Percentiles rank a stretch among this genome's conserved stretches.
Conservation (phyloP, 2,329 filamentous ascomycete genomes). For the Alternaria novae-zelandiae region DNA sequence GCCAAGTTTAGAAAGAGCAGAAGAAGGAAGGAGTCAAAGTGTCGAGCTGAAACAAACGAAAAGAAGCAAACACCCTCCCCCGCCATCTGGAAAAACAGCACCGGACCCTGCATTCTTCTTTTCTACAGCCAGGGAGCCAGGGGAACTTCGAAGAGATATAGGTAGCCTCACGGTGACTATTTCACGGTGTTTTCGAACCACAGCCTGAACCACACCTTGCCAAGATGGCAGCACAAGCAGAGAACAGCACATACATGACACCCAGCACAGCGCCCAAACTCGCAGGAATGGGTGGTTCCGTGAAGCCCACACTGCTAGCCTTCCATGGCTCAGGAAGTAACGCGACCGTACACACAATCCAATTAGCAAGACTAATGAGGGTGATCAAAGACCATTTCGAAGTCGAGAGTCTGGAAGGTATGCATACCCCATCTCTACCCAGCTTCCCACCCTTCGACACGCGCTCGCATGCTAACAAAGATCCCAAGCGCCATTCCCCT, state of each 20-base stretch:
- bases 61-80: background rate
- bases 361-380: slow-evolving; percentile 38
- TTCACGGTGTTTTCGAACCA: background rate
- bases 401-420: slow-evolving; percentile 36
- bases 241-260: background rate
- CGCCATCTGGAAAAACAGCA: background rate
- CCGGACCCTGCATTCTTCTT: background rate
- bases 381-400: slow-evolving; percentile 33
- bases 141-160: background rate
- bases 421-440: background rate
- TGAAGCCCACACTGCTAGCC: slow-evolving; percentile 42
- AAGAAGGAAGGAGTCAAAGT: background rate
- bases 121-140: background rate
- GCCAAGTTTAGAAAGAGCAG: background rate
- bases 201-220: background rate
- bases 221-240: background rate
- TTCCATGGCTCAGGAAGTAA: slow-evolving; percentile 48
- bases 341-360: slow-evolving; percentile 40
- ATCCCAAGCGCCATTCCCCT: slow-evolving; percentile 38
- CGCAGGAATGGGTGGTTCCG: background rate
- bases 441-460: background rate
- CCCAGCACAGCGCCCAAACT: background rate
- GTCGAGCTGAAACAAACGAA: background rate
- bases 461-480: background rate
- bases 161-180: background rate